These are phyloP conservation scores for Coemansia sp. DNA, from an alignment of 192 early-diverging fungal genomes.

Conservation along the genomic window DNA sequence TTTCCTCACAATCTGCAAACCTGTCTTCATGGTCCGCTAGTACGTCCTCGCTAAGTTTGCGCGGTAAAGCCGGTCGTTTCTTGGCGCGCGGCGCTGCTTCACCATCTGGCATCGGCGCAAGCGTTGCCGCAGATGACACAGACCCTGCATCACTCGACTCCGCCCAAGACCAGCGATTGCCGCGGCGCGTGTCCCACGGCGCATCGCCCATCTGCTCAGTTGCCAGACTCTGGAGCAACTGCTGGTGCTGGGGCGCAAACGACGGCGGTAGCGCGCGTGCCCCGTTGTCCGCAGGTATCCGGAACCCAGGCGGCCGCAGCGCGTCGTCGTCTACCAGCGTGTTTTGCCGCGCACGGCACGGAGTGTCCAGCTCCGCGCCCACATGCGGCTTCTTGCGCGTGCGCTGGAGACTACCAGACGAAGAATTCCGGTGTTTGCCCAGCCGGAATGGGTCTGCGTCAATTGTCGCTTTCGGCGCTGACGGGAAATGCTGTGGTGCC, in stretches of 20 bases:
- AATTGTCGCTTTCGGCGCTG: constrained; percentile 9
- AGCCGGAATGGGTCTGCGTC: constrained; percentile 34
- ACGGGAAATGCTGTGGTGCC: constrained; percentile 2
- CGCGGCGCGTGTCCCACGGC: constrained; percentile 11
- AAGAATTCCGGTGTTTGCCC: constrained; percentile 52
- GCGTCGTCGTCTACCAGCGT: constrained; percentile 51
- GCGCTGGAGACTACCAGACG: constrained; percentile 43
- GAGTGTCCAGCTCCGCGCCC: constrained; percentile 31
- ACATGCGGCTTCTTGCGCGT: constrained; percentile 52
- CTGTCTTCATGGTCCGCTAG: not conserved
- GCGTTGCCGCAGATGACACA: constrained; percentile 40
- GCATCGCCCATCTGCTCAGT: constrained; percentile 20
- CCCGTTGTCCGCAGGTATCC: constrained; percentile 7
- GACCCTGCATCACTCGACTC: constrained; percentile 30
- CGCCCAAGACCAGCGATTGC: constrained; percentile 31
- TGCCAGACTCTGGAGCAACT: constrained; percentile 26
- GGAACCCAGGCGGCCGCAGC: constrained; percentile 35
- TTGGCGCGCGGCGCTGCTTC: constrained; percentile 3
- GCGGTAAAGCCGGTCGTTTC: not conserved
- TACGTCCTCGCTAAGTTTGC: constrained; percentile 1
- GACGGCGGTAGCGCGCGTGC: constrained; percentile 26
- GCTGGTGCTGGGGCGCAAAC: constrained; percentile 43
- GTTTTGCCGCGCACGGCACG: constrained; percentile 45
- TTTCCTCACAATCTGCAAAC: constrained; percentile 1
- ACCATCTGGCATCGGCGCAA: constrained; percentile 12